These are phyloP conservation scores for Pleurotus sapidus DNA, from an alignment of 768 basidiomycete species.

Conservation along the genomic window DNA sequence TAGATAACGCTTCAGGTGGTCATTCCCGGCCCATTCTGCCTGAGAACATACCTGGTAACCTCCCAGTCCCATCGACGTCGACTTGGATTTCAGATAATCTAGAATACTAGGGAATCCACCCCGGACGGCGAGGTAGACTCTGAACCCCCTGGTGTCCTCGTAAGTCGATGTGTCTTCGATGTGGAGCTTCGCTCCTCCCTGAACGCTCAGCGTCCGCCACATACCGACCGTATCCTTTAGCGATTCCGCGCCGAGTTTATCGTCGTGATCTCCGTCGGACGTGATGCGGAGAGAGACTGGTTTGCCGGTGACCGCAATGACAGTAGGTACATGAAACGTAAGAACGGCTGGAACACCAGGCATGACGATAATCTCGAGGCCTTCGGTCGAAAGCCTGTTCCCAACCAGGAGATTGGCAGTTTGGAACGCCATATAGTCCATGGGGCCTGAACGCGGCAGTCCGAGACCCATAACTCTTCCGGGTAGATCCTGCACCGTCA, in stretches of 20 bases:
- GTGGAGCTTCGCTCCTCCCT: constrained; percentile 38
- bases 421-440: constrained; percentile 57
- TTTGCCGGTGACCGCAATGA: constrained; percentile 58
- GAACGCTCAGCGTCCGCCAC: constrained; percentile 51
- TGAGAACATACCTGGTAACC: constrained; percentile 47
- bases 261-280: too few species aligned
- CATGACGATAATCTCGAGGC: constrained; percentile 50
- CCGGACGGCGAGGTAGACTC: constrained; percentile 52
- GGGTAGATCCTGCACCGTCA: constrained; percentile 56
- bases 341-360: constrained; percentile 41
- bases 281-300: constrained; percentile 14
- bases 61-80: constrained; percentile 60
- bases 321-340: constrained; percentile 45
- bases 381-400: constrained; percentile 48
- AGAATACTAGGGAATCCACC: constrained; percentile 62
- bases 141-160: constrained; percentile 36
- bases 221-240: constrained; percentile 42
- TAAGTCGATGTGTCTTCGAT: constrained; percentile 27
- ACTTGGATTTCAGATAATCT: constrained; percentile 59
- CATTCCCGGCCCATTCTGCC: neutral
- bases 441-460: constrained; percentile 61
- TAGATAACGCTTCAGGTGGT: constrained; percentile 18
- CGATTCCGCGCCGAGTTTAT: constrained; percentile 9
- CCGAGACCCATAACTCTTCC: constrained; percentile 52
- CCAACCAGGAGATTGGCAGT: constrained; percentile 58